Base-by-base conservation (phyloP, 768 basidiomycete species). In the Porphyrellus cyaneotinctus region DNA sequence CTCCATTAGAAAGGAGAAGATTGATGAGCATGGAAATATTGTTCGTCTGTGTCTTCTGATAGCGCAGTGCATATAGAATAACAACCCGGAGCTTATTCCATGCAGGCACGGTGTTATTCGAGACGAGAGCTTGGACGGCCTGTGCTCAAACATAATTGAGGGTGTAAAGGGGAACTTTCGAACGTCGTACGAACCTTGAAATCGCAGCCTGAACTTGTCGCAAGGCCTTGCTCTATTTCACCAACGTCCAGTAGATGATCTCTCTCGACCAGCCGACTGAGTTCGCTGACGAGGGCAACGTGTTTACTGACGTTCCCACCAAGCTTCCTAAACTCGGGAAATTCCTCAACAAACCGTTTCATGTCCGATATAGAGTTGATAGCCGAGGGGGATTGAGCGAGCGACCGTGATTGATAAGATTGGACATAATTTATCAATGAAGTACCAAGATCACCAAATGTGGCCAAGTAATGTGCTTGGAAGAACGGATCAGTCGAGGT, bases 241-340 rank as follows among this genome's bases (percentile, higher is more conserved):
- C 91, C 91, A 3, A 95, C 81, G 44, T 91, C 91, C 51, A 99
- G 74, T 41, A 98, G 72, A 64, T 87, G 90, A 63, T 95, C 88
- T 53, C 83, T 75, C 47, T 84, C 89, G 15, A 98, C 93, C 42
- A 98, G 71, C 54, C 95, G 78, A 64, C 93, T 95, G 54, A 99
- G 78, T 67, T 99, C 97, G 13, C 97, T 95, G 0, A 99, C 97
- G 22, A 99, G 72, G 8, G 95, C 91, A 20, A 98, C 97, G 63
- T 98, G 97, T 71, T 98, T 99, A 74, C 92, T 95, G 28, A 99
- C 97, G 67, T 99, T 99, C 10, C 95, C 95, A 1, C 97, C 94
- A 28, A 99, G 78, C 67, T 95, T 95, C 60, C 87, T 79, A 64
- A 98, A 97, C 70, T 99, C 97, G 1, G 97, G 97, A 71, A 95